Evolutionary conservation across 768 basidiomycete species (phyloP), one percentile per base, ranked within the genome.

Genomic region (Suillus decipiens): DNA sequence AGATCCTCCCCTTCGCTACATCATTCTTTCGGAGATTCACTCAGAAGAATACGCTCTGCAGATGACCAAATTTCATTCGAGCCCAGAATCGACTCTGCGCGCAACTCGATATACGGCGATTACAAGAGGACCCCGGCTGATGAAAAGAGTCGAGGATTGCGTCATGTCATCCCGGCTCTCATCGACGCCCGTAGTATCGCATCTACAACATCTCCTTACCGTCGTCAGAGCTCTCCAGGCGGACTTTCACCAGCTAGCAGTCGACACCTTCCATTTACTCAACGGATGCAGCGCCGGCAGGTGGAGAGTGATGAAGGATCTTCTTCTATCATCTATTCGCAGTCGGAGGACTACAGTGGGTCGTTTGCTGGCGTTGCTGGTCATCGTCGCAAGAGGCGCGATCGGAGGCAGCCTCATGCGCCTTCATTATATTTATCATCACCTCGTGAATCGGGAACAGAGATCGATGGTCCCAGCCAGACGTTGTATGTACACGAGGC

Each of bases 1-100:
- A 41, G 39, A 41, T 57, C 56, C 47, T 70, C 75, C 31, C 76
- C 75, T 7, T 77, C 79, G 12, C 79, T 80, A 12, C 75, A 78
- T 57, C 75, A 76, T 50, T 75, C 79, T 8, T 75, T 79, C 15
- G 76, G 77, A 14, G 79, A 79, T 45, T 78, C 82, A 19, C 67
- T 78, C 33, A 70, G 74, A 37, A 76, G 75, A 64, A 73, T 74
- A 45, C 75, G 74, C 54, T 81, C 80, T 4, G 71, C 72, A 45
- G 86, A 88, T 57, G 84, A 79, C 11, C 78, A 74, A 37, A 65
- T 87, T 36, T 85, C 87, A 1, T 89, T 89, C 64, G 85, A 89
- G 62, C 88, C 87, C 19, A 66, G 76, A 22, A 73, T 82, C 11
- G 81, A 84, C 63, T 77, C 79, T 6, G 77, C 80, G 11, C 77